A percentile compares a stretch with the other conserved stretches of the same genome.
These are phyloP conservation scores for Xylaria nigripes DNA, from an alignment of 495 filamentous ascomycete genomes.

Conservation along the genomic window DNA sequence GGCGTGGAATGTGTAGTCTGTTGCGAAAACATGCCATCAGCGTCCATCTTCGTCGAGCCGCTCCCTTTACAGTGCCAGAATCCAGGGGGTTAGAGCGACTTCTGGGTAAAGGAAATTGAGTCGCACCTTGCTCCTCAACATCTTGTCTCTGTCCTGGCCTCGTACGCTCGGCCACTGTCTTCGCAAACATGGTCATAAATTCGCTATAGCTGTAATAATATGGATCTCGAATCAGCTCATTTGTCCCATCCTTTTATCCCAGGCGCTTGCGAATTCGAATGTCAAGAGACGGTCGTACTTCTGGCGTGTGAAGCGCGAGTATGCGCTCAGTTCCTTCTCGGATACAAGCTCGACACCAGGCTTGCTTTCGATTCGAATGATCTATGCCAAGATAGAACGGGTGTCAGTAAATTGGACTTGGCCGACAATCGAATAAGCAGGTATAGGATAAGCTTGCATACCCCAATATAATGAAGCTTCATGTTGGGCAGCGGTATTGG, in stretches of 20 bases:
- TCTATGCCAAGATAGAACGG: slow-evolving; percentile 37
- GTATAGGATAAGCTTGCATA: slow-evolving; percentile 36
- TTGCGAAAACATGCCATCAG: neutral
- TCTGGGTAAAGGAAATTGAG: neutral
- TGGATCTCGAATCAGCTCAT: slow-evolving; percentile 9
- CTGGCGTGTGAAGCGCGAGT: slow-evolving; percentile 69
- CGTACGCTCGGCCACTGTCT: slow-evolving; percentile 72
- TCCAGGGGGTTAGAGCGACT: neutral
- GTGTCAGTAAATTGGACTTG: slow-evolving; percentile 10
- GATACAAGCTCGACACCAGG: slow-evolving; percentile 73
- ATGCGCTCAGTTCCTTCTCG: slow-evolving; percentile 72
- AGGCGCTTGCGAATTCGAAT: neutral
- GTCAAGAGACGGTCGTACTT: slow-evolving; percentile 37
- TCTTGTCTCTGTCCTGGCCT: slow-evolving; percentile 82
- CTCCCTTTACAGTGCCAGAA: neutral
- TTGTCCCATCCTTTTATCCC: neutral
- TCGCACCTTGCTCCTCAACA: slow-evolving; percentile 74
- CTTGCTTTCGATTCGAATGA: slow-evolving; percentile 71
- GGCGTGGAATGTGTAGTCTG: slow-evolving; percentile 78
- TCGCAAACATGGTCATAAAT: slow-evolving; percentile 62
- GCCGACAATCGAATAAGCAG: slow-evolving; percentile 5
- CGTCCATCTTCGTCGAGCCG: neutral
- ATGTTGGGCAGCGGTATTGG: slow-evolving; percentile 46
- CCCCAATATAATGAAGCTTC: slow-evolving; percentile 92
- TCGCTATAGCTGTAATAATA: slow-evolving; percentile 43